A percentile compares a stretch with the other conserved stretches of the same genome.
Evolutionary conservation across 768 basidiomycete species (phyloP).

Genomic region (Russula earlei): DNA sequence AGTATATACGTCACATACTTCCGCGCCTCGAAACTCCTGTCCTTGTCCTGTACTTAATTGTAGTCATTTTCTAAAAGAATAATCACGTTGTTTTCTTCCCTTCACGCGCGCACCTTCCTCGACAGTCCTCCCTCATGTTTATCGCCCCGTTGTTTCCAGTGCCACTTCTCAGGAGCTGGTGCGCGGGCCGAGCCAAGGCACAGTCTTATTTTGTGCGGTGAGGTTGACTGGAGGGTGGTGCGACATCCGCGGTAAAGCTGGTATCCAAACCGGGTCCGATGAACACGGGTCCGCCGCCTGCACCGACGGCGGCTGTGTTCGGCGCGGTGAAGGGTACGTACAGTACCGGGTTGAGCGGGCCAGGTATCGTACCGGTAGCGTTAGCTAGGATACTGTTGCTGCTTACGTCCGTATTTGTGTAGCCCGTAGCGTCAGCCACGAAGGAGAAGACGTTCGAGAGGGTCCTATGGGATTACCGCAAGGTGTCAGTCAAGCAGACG

Average conservation of each 20-base stretch:
- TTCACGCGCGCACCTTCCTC: no score
- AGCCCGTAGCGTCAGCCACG: constrained; percentile 39
- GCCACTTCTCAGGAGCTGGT: no score
- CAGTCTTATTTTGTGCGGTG: constrained; percentile 24
- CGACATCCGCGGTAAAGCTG: constrained; percentile 25
- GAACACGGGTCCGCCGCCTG: constrained; percentile 36
- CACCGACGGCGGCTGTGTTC: constrained; percentile 30
- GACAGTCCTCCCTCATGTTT: background rate
- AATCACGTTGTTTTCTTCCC: no score
- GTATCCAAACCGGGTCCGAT: constrained; percentile 28
- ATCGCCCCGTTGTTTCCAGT: background rate
- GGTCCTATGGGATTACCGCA: constrained; percentile 17
- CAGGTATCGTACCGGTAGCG: constrained; percentile 33
- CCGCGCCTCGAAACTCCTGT: no score
- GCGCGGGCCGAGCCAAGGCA: constrained; percentile 15
- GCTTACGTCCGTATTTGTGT: constrained; percentile 31
- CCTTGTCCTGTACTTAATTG: no score
- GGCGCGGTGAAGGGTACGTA: constrained; percentile 42
- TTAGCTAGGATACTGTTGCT: constrained; percentile 29
- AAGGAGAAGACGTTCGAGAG: constrained; percentile 43
- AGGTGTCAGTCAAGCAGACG: background rate
- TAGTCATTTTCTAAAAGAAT: no score
- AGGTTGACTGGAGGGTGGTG: constrained; percentile 33
- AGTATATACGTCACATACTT: no score
- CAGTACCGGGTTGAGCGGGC: constrained; percentile 33